phyloP scores from a whole-genome alignment of 1,139 yeast genomes.

The Citeromyces hawaiiensis region DNA sequence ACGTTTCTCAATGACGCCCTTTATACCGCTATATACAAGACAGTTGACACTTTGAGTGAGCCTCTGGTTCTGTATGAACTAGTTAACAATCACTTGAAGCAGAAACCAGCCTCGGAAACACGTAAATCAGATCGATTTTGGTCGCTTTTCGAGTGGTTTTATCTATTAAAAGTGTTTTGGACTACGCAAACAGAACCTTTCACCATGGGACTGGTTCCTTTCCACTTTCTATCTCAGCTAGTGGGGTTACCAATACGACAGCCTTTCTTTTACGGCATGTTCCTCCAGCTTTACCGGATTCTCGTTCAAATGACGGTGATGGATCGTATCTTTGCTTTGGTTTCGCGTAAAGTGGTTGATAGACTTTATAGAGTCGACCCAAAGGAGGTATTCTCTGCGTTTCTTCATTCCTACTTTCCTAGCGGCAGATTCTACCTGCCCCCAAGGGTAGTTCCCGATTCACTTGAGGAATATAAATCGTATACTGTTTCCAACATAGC shows the following conservation, averaged over 20 bases:
- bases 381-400: not conserved
- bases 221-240: not conserved
- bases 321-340: not conserved
- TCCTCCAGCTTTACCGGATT: not conserved
- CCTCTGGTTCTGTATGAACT: not conserved
- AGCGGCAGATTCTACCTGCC: not conserved
- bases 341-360: not conserved
- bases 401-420: not conserved
- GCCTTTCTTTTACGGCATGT: not conserved
- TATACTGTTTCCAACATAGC: not conserved
- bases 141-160: not conserved
- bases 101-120: not conserved
- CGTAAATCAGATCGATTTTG: not conserved
- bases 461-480: not conserved
- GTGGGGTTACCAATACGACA: not conserved
- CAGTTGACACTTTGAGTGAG: not conserved
- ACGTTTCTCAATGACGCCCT: not conserved
- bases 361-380: not conserved
- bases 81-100: not conserved
- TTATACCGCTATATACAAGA: not conserved
- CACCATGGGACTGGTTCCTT: not conserved
- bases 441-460: not conserved
- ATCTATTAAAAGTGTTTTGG: not conserved
- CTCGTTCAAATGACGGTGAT: not conserved
- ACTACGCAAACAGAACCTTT: not conserved